Percentiles rank a stretch among this genome's conserved stretches.
Evolutionary conservation across 1,284 basidiomycete genomes (phyloP).

Genomic region (Cutaneotrichosporon mucoides): DNA sequence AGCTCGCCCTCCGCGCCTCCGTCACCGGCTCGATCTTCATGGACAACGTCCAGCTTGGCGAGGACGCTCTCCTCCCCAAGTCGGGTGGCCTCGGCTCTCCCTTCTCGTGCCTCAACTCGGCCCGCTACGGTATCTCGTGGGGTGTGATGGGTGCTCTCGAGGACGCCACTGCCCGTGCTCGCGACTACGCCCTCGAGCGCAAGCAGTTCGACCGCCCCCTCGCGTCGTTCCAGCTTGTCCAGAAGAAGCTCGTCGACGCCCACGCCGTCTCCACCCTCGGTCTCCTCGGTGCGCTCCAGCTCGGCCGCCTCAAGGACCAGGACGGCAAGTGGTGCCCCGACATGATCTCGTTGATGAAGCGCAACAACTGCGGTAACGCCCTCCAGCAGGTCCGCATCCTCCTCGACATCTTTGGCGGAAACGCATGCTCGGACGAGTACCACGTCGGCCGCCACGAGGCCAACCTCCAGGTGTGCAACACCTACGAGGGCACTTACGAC

Average conservation of each 20-base stretch:
- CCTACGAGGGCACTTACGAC: conserved; percentile 78
- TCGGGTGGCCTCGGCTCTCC: conserved; percentile 72
- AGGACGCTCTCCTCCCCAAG: conserved; percentile 69
- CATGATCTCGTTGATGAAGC: conserved; percentile 92
- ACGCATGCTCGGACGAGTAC: conserved; percentile 83
- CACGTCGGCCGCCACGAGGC: conserved; percentile 85
- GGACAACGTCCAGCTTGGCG: conserved; percentile 70
- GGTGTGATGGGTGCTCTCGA: conserved; percentile 93
- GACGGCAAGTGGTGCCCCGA: conserved; percentile 70
- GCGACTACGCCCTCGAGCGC: conserved; percentile 82
- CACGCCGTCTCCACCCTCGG: conserved; percentile 79
- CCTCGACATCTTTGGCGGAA: conserved; percentile 85
- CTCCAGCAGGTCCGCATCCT: conserved; percentile 71
- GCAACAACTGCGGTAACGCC: conserved; percentile 94
- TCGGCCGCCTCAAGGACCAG: conserved; percentile 83
- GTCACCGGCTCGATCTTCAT: conserved; percentile 92
- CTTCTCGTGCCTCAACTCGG: conserved; percentile 87
- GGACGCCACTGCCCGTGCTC: conserved; percentile 74
- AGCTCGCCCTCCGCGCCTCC: conserved; percentile 82
- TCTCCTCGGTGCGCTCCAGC: conserved; percentile 69
- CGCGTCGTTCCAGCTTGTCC: conserved; percentile 90
- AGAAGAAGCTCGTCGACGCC: conserved; percentile 95
- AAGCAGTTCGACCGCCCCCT: conserved; percentile 84
- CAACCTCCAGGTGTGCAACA: conserved; percentile 86
- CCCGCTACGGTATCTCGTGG: conserved; percentile 87